A percentile compares a stretch with the other conserved stretches of the same genome.
Evolutionary conservation across 495 filamentous ascomycete species (phyloP).

Genomic region (Aspergillus hancockii): DNA sequence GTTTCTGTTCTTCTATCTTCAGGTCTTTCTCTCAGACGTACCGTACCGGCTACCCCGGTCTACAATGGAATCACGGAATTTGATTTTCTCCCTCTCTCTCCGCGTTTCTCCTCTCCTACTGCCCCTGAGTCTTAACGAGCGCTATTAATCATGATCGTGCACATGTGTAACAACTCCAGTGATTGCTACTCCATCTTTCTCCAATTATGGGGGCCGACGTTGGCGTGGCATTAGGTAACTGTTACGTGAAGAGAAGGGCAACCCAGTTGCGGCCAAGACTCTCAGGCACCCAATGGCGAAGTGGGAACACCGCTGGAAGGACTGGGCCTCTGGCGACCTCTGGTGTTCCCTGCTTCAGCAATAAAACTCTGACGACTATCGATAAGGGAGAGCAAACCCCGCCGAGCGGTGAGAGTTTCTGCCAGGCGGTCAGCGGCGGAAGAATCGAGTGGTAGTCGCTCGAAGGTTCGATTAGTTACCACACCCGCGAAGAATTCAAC

Average conservation of each 20-base stretch:
- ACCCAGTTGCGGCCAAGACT: not conserved
- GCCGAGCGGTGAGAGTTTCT: not conserved
- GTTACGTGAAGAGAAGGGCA: not conserved
- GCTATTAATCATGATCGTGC: not conserved
- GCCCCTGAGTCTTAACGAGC: not conserved
- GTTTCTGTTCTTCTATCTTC: not conserved
- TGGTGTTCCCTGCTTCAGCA: not conserved
- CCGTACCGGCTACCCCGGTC: not conserved
- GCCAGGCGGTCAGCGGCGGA: not conserved
- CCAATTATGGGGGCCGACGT: not conserved
- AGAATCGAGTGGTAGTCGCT: conserved; percentile 5
- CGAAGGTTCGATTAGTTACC: too few species aligned
- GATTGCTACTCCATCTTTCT: not conserved
- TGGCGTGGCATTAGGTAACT: conserved; percentile 14
- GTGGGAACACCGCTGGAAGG: not conserved
- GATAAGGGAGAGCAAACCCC: conserved; percentile 2
- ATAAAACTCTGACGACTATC: not conserved
- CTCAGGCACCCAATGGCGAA: conserved; percentile 3
- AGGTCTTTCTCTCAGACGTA: not conserved
- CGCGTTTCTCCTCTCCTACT: not conserved
- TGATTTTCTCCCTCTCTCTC: not conserved
- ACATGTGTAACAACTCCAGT: not conserved
- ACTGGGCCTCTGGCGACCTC: too few species aligned
- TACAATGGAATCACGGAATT: not conserved
- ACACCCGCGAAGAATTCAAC: not conserved